These are phyloP conservation scores for Corniculantispora saksenae DNA, from an alignment of 2,329 filamentous ascomycete species.

Conservation along the genomic window DNA sequence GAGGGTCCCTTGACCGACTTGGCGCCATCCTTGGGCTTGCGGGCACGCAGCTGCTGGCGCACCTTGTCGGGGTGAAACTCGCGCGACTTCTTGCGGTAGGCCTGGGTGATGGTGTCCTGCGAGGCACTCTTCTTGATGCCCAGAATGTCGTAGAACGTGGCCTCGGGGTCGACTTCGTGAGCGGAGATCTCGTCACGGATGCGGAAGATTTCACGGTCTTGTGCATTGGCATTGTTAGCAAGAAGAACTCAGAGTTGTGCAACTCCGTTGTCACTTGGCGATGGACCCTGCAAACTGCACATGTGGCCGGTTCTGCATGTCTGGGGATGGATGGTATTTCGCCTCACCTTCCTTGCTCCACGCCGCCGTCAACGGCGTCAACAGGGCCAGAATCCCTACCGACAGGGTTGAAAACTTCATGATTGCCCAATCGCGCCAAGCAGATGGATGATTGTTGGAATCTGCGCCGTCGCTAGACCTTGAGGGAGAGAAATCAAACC, in stretches of 20 bases:
- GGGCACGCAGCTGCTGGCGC: slow-evolving; percentile 75
- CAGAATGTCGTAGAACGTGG: slow-evolving; percentile 94
- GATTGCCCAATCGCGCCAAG: slow-evolving; percentile 40
- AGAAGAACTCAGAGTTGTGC: not conserved
- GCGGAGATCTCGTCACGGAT: slow-evolving; percentile 82
- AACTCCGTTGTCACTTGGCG: not conserved
- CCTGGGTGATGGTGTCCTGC: slow-evolving; percentile 88
- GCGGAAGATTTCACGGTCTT: slow-evolving; percentile 97
- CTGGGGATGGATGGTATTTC: not conserved
- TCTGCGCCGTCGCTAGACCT: slow-evolving; percentile 6
- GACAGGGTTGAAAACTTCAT: slow-evolving; percentile 74
- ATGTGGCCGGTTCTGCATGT: slow-evolving; percentile 7
- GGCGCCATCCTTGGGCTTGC: slow-evolving; percentile 61
- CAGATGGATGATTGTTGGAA: slow-evolving; percentile 12
- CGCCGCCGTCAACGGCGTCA: slow-evolving; percentile 67
- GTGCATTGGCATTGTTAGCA: slow-evolving; percentile 12
- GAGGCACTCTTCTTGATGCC: slow-evolving; percentile 72
- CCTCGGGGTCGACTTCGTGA: slow-evolving; percentile 73
- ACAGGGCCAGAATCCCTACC: slow-evolving; percentile 67
- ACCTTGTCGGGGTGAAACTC: slow-evolving; percentile 94
- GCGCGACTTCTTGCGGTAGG: slow-evolving; percentile 85
- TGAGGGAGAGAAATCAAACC: not conserved
- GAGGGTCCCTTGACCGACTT: slow-evolving; percentile 71
- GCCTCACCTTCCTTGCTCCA: slow-evolving; percentile 83
- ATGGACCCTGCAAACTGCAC: not conserved